These are phyloP conservation scores for Dothiorella sarmentorum DNA, from an alignment of 2,329 filamentous ascomycete genomes.

Conservation along the genomic window DNA sequence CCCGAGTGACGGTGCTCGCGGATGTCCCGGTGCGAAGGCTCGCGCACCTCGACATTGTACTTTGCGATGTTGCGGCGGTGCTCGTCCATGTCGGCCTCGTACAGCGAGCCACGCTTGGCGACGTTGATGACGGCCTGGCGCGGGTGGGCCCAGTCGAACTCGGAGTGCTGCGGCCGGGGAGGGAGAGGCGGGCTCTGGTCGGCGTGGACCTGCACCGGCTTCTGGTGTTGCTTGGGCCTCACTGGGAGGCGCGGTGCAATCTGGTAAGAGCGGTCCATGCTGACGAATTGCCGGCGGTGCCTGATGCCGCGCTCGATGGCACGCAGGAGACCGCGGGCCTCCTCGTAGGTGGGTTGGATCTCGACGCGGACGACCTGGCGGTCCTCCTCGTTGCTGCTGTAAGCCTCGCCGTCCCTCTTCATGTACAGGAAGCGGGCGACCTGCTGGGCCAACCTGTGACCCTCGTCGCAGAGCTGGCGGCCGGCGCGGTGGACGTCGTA, in stretches of 20 bases:
- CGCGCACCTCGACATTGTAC: constrained; percentile 42
- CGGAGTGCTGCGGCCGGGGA: constrained; percentile 21
- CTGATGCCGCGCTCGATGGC: constrained; percentile 41
- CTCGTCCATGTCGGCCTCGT: constrained; percentile 37
- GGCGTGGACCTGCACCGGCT: constrained; percentile 1
- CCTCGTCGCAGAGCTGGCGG: constrained; percentile 42
- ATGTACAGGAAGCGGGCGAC: constrained; percentile 40
- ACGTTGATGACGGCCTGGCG: constrained; percentile 25
- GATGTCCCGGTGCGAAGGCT: constrained; percentile 36
- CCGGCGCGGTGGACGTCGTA: constrained; percentile 41
- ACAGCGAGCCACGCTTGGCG: constrained; percentile 39
- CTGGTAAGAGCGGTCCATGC: constrained; percentile 44
- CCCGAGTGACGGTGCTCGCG: constrained; percentile 37
- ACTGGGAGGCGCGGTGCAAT: constrained; percentile 36
- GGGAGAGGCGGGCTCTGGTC: constrained; percentile 3
- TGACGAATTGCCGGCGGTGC: constrained; percentile 38
- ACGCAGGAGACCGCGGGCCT: constrained; percentile 40
- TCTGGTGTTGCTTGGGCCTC: constrained; percentile 14
- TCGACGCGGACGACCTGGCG: constrained; percentile 45
- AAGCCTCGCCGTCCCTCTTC: constrained; percentile 27
- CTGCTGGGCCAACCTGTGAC: constrained; percentile 44
- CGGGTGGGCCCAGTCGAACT: constrained; percentile 20
- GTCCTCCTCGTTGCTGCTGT: constrained; percentile 31
- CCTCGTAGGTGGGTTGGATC: constrained; percentile 38
- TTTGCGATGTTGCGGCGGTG: constrained; percentile 35